Conservation (phyloP, 1,139 yeast species). For the Yamadazyma triangularis region DNA sequence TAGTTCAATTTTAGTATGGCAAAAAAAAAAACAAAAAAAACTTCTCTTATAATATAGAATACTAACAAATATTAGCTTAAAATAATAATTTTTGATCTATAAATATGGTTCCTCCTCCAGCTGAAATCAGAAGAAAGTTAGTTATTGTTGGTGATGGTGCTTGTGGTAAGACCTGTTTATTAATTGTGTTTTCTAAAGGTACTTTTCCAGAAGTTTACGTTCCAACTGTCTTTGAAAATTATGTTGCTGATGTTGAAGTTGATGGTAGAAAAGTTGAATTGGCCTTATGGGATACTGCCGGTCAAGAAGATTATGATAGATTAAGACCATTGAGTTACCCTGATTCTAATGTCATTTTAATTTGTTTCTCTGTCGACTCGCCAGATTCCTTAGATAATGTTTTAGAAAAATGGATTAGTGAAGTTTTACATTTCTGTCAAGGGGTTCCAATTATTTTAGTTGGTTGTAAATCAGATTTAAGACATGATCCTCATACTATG, state of each 20-base stretch:
- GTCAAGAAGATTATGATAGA: constrained; percentile 96
- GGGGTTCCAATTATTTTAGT: constrained; percentile 92
- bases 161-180: constrained; percentile 80
- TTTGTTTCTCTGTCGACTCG: constrained; percentile 86
- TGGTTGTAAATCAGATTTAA: constrained; percentile 87
- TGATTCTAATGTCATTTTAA: constrained; percentile 86
- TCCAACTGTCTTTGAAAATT: constrained; percentile 93
- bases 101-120: constrained; percentile 47
- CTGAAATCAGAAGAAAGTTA: constrained; percentile 72
- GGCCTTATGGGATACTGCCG: constrained; percentile 98
- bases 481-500: constrained; percentile 75
- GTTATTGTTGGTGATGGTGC: constrained; percentile 89
- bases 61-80: too few species aligned
- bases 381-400: constrained; percentile 93
- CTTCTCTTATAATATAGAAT: too few species aligned
- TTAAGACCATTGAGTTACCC: constrained; percentile 92
- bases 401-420: constrained; percentile 93
- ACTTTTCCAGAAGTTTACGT: constrained; percentile 95
- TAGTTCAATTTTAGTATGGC: too few species aligned
- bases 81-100: too few species aligned
- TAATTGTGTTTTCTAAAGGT: constrained; percentile 87
- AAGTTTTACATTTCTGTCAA: constrained; percentile 90
- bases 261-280: constrained; percentile 92
- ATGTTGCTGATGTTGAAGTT: constrained; percentile 90
- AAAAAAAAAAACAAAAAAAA: too few species aligned